A percentile compares a stretch with the other conserved stretches of the same genome.
These are phyloP conservation scores for Irpex sp. DNA, from an alignment of 1,284 basidiomycete species.

Conservation along the genomic window DNA sequence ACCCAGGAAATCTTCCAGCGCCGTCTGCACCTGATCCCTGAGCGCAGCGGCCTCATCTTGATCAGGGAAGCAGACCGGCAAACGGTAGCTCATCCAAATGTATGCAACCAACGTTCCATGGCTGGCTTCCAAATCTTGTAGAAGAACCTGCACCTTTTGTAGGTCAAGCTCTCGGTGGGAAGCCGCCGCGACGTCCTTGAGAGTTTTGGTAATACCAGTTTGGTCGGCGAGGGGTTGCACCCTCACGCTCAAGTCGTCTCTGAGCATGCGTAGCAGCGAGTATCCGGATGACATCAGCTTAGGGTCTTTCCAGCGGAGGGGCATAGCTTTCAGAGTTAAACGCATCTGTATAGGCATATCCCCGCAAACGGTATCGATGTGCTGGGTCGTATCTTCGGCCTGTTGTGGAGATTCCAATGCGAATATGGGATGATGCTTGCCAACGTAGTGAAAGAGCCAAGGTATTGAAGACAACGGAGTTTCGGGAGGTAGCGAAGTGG, in stretches of 20 bases:
- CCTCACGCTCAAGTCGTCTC: slow-evolving; percentile 18
- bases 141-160: slow-evolving; percentile 22
- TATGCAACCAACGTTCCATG: slow-evolving; percentile 85
- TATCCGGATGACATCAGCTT: slow-evolving; percentile 17
- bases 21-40: slow-evolving; percentile 67
- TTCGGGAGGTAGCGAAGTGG: slow-evolving; percentile 36
- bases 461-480: slow-evolving; percentile 14
- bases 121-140: slow-evolving; percentile 67
- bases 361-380: slow-evolving; percentile 23
- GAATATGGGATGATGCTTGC: slow-evolving; percentile 24
- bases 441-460: slow-evolving; percentile 26
- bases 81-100: slow-evolving; percentile 85
- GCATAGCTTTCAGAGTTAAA: slow-evolving; percentile 20
- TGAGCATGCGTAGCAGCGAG: slow-evolving; percentile 24
- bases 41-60: slow-evolving; percentile 46
- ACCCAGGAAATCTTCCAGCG: slow-evolving; percentile 64
- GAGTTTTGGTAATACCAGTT: slow-evolving; percentile 21
- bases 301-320: slow-evolving; percentile 25
- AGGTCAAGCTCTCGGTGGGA: neutral
- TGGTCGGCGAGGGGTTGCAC: slow-evolving; percentile 17
- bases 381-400: slow-evolving; percentile 11
- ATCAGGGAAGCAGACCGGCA: slow-evolving; percentile 70
- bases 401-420: slow-evolving; percentile 17
- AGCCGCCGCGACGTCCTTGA: neutral
- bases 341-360: slow-evolving; percentile 26